Evolutionary conservation across 2,329 filamentous ascomycete genomes (phyloP).

Genomic region (Trichocomaceae sp.): DNA sequence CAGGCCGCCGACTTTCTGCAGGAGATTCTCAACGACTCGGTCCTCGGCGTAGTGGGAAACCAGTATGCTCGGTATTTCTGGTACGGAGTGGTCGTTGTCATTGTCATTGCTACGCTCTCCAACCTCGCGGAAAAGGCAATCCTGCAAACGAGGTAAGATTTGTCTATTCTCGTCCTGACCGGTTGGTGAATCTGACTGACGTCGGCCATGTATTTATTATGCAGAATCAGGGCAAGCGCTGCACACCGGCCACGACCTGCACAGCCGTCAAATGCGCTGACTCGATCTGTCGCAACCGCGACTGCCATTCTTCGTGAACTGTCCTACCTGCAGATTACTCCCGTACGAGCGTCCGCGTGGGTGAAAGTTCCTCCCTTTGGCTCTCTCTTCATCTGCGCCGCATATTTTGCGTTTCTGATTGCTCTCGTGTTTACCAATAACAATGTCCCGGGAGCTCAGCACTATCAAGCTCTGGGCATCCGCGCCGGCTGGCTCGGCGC

Average conservation of each 20-base stretch:
- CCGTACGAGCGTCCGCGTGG: conserved; percentile 24
- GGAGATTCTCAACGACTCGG: conserved; percentile 31
- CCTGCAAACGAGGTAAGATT: conserved; percentile 18
- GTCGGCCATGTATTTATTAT: not conserved
- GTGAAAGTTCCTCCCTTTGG: conserved; percentile 36
- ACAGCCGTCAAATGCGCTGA: conserved; percentile 22
- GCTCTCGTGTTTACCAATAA: conserved; percentile 51
- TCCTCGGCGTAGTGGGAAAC: conserved; percentile 30
- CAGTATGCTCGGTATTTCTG: conserved; percentile 34
- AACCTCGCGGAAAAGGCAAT: conserved; percentile 24
- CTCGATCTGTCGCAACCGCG: conserved; percentile 20
- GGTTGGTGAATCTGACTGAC: not conserved
- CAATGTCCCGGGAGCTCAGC: conserved; percentile 43
- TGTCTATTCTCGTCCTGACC: not conserved
- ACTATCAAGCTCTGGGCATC: conserved; percentile 52
- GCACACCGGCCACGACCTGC: conserved; percentile 25
- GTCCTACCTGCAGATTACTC: conserved; percentile 29
- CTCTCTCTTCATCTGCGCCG: conserved; percentile 26
- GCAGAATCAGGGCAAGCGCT: conserved; percentile 31
- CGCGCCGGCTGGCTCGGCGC: conserved; percentile 49
- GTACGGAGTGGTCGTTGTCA: conserved; percentile 33
- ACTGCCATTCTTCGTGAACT: conserved; percentile 30
- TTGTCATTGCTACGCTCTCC: conserved; percentile 26
- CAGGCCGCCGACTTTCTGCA: conserved; percentile 31
- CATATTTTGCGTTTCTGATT: conserved; percentile 44